phyloP scores from a whole-genome alignment of 345 rosid genomes.

The Citrus medica region DNA sequence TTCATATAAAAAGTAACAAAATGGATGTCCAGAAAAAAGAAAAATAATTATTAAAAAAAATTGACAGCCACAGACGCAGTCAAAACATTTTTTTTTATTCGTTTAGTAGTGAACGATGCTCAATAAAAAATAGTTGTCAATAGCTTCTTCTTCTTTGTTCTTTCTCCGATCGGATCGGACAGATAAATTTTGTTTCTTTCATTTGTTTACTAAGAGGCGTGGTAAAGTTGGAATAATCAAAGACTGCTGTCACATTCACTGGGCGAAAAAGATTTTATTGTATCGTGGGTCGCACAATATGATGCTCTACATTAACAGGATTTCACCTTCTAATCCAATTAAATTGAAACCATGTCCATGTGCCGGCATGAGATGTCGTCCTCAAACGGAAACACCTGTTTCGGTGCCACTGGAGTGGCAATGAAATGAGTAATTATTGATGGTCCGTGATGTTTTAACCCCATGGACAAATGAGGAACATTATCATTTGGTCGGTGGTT shows the following conservation, averaged over 20 bases:
- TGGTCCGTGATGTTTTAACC: not conserved
- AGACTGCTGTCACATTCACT: not conserved
- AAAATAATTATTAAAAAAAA: too few species aligned
- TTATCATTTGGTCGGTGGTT: constrained; percentile 19
- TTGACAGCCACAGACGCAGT: not conserved
- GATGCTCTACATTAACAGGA: too few species aligned
- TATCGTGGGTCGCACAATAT: not conserved
- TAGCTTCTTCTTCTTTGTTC: not conserved
- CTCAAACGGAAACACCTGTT: not conserved
- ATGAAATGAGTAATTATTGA: not conserved
- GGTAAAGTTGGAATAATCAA: too few species aligned
- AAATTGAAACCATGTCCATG: not conserved
- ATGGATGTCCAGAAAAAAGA: not conserved
- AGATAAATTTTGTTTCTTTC: not conserved
- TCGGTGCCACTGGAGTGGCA: not conserved
- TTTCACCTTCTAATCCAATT: too few species aligned
- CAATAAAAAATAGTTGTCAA: too few species aligned
- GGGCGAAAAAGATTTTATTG: not conserved
- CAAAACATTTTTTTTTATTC: not conserved
- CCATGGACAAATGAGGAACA: not conserved
- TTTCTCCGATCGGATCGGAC: not conserved
- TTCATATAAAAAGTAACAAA: too few species aligned
- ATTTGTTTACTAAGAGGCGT: too few species aligned
- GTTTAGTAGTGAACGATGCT: not conserved
- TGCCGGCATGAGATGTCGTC: not conserved